phyloP scores from a whole-genome alignment of 2,329 filamentous ascomycete genomes.

The Botrytis squamosa region DNA sequence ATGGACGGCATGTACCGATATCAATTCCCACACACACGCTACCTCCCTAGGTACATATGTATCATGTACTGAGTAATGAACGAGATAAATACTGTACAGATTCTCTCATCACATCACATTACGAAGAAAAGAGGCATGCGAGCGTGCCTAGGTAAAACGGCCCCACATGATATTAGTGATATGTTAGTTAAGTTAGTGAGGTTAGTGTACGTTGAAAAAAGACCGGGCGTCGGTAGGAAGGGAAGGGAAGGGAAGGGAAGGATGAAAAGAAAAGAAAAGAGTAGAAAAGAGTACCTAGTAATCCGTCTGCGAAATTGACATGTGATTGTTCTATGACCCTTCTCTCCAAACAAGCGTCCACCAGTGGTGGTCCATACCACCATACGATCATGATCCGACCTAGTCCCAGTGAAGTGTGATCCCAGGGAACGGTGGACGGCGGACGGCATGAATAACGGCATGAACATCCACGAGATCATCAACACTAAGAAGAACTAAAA shows the following conservation, averaged over 20 bases:
- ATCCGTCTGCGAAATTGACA: neutral
- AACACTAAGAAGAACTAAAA: neutral
- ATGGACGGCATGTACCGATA: neutral
- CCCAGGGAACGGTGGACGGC: neutral
- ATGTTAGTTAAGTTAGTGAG: no score
- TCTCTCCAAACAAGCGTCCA: neutral
- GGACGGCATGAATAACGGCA: neutral
- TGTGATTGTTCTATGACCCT: constrained; percentile 8
- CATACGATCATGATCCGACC: neutral
- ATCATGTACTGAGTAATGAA: neutral
- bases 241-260: neutral
- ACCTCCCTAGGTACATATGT: neutral
- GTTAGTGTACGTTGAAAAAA: neutral
- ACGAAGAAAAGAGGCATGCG: neutral
- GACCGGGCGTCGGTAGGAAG: neutral
- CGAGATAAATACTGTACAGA: neutral
- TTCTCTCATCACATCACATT: neutral
- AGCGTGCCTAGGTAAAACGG: neutral
- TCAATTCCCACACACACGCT: neutral
- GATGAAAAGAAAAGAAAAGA: neutral
- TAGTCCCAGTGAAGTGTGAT: neutral
- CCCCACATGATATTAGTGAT: neutral
- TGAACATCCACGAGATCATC: neutral
- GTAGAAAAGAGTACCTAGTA: no score
- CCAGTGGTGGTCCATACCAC: neutral